Conservation (phyloP, 352 stramenopile genomes). For the Pythium guiyangense region DNA sequence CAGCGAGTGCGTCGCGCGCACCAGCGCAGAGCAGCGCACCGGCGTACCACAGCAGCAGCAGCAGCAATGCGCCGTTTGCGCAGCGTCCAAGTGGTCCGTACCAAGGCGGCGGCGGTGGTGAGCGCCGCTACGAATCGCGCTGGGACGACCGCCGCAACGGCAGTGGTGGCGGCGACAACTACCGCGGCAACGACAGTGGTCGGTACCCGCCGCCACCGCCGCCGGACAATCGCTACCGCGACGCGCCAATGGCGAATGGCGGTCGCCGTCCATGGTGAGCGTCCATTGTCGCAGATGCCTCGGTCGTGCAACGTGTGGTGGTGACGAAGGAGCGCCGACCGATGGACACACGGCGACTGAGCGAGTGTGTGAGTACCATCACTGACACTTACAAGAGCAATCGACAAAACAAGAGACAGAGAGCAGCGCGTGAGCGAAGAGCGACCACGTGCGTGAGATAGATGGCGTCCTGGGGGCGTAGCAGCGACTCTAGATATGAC, state of each 20-base stretch:
- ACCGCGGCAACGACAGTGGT: slow-evolving; percentile 14
- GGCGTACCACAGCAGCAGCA: slow-evolving; percentile 27
- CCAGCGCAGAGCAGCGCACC: slow-evolving; percentile 13
- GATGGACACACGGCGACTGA: no score
- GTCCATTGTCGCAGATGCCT: no score
- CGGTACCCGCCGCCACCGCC: not conserved
- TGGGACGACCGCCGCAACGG: slow-evolving; percentile 60
- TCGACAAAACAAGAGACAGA: no score
- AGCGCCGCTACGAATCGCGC: slow-evolving; percentile 57
- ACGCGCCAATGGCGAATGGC: slow-evolving; percentile 5
- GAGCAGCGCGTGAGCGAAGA: no score
- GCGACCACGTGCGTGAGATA: not conserved
- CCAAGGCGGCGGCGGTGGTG: slow-evolving; percentile 24
- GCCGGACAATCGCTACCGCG: slow-evolving; percentile 6
- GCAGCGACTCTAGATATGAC: slow-evolving; percentile 2
- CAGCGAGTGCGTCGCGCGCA: slow-evolving; percentile 30
- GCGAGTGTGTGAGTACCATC: no score
- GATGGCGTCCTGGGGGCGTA: not conserved
- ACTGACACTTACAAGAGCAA: no score
- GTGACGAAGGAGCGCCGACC: no score
- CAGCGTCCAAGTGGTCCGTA: slow-evolving; percentile 41
- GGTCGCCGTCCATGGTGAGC: slow-evolving; percentile 5
- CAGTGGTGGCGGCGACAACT: slow-evolving; percentile 15
- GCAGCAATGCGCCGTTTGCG: slow-evolving; percentile 48
- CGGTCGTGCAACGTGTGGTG: no score